Conservation (phyloP, 306 rosid genomes). For the Prunus salicina region DNA sequence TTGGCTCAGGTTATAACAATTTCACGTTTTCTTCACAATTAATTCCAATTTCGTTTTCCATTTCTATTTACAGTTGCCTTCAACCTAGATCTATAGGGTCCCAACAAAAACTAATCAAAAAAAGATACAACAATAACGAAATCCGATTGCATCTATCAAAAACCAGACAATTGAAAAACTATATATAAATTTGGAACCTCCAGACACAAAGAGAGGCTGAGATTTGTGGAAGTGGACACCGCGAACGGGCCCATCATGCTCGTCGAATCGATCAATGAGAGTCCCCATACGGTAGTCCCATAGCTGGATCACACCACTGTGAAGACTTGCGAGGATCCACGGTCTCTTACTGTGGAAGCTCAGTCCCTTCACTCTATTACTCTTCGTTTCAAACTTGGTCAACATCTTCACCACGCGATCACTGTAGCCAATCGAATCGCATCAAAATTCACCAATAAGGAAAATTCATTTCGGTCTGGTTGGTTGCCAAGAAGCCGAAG, state of each 20-base stretch:
- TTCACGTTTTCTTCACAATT: neutral
- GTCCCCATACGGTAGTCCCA: slow-evolving; percentile 99
- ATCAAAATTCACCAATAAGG: slow-evolving; percentile 23
- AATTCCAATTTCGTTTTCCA: neutral
- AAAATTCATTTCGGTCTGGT: neutral
- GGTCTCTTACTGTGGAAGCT: slow-evolving; percentile 96
- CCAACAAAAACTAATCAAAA: neutral
- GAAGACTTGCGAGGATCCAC: slow-evolving; percentile 98
- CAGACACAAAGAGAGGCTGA: slow-evolving; percentile 94
- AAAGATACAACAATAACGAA: neutral
- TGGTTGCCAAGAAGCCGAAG: neutral
- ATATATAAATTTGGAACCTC: slow-evolving; percentile 51
- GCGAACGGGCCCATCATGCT: slow-evolving; percentile 97
- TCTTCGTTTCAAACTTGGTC: slow-evolving; percentile 97
- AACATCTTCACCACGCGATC: slow-evolving; percentile 59
- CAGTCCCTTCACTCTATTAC: slow-evolving; percentile 96
- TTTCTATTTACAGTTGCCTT: neutral
- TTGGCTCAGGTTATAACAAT: neutral
- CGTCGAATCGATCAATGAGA: slow-evolving; percentile 86
- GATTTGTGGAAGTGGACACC: slow-evolving; percentile 97
- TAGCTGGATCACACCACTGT: slow-evolving; percentile 98
- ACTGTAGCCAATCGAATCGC: slow-evolving; percentile 24
- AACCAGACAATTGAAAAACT: neutral
- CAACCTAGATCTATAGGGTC: neutral
- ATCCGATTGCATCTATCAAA: neutral